Base-by-base conservation (phyloP, 352 stramenopile species). In the Phytophthora sojae region DNA sequence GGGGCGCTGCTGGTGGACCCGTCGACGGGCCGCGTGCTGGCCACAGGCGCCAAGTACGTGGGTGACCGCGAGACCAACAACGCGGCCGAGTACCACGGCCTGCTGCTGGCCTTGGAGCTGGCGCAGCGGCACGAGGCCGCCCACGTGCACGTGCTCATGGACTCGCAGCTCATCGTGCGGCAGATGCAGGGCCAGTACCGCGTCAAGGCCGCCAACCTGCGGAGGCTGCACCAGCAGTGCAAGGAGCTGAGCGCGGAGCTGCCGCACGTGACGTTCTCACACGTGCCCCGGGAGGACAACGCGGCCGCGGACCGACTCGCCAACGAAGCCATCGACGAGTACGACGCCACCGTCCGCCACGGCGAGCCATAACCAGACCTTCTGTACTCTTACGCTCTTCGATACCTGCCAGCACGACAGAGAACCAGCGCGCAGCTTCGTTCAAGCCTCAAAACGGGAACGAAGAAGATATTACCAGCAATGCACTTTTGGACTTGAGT, bases 141-240 rank as follows among this genome's bases (percentile, higher is more conserved):
- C 4, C 49, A 77, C 50, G 67, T 94, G 21, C 66, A 81, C 55
- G 72, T 94, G 19, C 79, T 80, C 75, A 88, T 94, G 87, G 87
- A 94, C 81, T 94, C 87, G 76, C 80, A 93, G 73, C 79, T 94
- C 53, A 73, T 94, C n/a, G 71, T 93, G 44, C 81, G 84, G 44
- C 87, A 94, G 61, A 94, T 94, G 85, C 72, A 77, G 32, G 87
- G 83, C 39, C 66, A 81, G 32, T 94, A 93, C 64, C 85, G 82
- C 65, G 87, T 94, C 57, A 92, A 92, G 58, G 79, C 84, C 12
- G 69, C 79, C 6, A 81, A 90, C 52, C 71, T 94, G 19, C 77
- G 74, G 3, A 49, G 19, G 61, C 64, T 94, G 1, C 71, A 88
- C 58, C 35, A 80, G 52, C 57, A 83, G 15, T 88, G 80, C 50